A percentile compares a stretch with the other conserved stretches of the same genome.
These are phyloP conservation scores for Withania somnifera DNA, from an alignment of 305 asterid species.

Conservation along the genomic window DNA sequence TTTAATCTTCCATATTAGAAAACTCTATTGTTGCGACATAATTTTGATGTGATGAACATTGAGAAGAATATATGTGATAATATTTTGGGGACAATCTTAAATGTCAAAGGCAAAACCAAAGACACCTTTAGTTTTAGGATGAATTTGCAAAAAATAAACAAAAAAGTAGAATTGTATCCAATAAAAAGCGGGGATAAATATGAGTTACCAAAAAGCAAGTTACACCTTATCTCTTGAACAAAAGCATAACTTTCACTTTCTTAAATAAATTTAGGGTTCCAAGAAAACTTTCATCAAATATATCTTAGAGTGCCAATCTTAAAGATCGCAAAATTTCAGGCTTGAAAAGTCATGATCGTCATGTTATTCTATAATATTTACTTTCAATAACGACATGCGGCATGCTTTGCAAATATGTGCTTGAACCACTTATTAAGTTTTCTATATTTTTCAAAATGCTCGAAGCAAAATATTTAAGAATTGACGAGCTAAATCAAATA, in stretches of 20 bases:
- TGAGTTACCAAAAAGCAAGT: background rate
- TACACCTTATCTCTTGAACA: background rate
- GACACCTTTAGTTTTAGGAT: too few relatives aligned
- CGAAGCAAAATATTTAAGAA: background rate
- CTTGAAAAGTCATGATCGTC: background rate
- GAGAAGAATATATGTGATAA: background rate
- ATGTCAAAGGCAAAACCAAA: background rate
- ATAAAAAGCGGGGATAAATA: background rate
- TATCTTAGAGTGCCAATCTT: background rate
- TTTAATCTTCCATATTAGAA: background rate
- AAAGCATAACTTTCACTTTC: background rate
- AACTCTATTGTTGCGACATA: background rate
- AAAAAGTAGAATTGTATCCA: too few relatives aligned
- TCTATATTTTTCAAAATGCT: background rate
- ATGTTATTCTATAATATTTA: background rate
- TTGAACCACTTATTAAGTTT: background rate
- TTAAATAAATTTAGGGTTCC: background rate
- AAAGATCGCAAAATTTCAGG: background rate
- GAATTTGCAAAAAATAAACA: too few relatives aligned
- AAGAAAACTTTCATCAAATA: background rate
- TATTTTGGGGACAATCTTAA: background rate
- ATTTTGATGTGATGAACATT: background rate
- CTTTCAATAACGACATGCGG: background rate
- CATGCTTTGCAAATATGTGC: background rate
- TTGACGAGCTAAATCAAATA: background rate